A percentile compares a stretch with the other conserved stretches of the same genome.
Evolutionary conservation across 345 rosid species (phyloP).

Genomic region (Bretschneidera sinensis): DNA sequence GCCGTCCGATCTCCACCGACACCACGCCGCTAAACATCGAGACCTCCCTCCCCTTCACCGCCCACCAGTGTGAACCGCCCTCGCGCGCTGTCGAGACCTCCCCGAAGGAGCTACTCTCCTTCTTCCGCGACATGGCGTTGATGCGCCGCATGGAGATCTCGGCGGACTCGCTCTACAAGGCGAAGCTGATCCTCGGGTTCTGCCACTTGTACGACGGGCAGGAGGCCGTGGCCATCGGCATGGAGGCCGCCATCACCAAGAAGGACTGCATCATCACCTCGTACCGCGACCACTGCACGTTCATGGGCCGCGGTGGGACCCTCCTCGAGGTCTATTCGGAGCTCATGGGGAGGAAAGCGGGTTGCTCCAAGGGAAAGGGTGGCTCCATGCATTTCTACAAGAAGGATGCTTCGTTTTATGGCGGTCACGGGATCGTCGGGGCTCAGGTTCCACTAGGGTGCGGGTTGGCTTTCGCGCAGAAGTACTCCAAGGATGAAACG

Average conservation of each 20-base stretch:
- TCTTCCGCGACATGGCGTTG: slow-evolving; percentile 77
- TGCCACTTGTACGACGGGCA: slow-evolving; percentile 99
- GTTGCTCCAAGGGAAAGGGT: slow-evolving; percentile 89
- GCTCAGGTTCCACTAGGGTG: slow-evolving; percentile 93
- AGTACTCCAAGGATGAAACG: slow-evolving; percentile 74
- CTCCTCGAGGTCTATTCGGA: slow-evolving; percentile 67
- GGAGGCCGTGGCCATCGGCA: slow-evolving; percentile 89
- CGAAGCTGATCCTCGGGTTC: slow-evolving; percentile 96
- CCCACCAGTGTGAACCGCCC: slow-evolving; percentile 80
- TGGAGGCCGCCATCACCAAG: slow-evolving; percentile 92
- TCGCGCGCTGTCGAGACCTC: slow-evolving; percentile 75
- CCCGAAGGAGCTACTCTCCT: slow-evolving; percentile 55
- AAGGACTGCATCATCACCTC: slow-evolving; percentile 84
- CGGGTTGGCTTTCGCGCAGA: slow-evolving; percentile 98
- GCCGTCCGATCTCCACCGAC: slow-evolving; percentile 68
- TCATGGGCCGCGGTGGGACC: slow-evolving; percentile 80
- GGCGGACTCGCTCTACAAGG: slow-evolving; percentile 94
- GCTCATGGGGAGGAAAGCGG: slow-evolving; percentile 89
- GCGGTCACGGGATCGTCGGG: slow-evolving; percentile 97
- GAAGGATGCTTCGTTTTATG: slow-evolving; percentile 77
- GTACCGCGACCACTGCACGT: slow-evolving; percentile 88
- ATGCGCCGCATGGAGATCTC: slow-evolving; percentile 99
- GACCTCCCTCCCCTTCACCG: slow-evolving; percentile 80
- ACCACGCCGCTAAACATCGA: slow-evolving; percentile 70
- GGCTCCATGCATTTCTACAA: slow-evolving; percentile 98